Conservation (phyloP, 345 rosid genomes). For the Dipteronia sinensis region DNA sequence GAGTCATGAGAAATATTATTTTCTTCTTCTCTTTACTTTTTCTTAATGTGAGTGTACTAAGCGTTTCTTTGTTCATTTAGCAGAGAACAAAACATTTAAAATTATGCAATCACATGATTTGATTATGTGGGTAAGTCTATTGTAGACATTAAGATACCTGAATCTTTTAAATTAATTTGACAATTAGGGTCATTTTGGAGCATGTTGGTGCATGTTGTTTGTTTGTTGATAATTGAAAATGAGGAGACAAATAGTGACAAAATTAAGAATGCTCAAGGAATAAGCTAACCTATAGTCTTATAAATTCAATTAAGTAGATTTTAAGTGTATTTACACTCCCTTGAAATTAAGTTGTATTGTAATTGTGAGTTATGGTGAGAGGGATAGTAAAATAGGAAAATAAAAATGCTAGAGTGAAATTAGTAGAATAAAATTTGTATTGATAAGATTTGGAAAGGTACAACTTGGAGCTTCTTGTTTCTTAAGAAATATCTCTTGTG, state of each 20-base stretch:
- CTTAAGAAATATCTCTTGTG: no score
- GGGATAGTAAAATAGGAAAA: neutral
- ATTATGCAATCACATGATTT: neutral
- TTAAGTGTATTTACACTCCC: neutral
- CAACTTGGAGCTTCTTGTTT: neutral
- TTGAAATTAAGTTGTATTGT: no score
- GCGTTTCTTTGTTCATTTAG: neutral
- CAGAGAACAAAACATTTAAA: neutral
- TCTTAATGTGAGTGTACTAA: neutral
- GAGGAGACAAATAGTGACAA: no score
- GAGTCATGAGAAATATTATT: neutral
- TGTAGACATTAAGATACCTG: neutral
- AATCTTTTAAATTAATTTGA: neutral
- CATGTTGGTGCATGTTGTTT: no score
- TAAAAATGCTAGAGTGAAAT: neutral
- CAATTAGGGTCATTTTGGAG: neutral
- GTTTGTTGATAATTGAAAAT: no score
- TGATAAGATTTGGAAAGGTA: neutral
- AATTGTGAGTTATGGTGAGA: neutral
- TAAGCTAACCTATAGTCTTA: neutral
- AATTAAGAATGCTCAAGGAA: no score
- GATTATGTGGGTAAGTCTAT: neutral
- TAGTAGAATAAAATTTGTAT: no score
- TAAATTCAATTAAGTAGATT: neutral
- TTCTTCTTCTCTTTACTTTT: neutral